Evolutionary conservation across 768 basidiomycete genomes (phyloP), one percentile per base, ranked within the genome.

Genomic region (Coprinellus micaceus): DNA sequence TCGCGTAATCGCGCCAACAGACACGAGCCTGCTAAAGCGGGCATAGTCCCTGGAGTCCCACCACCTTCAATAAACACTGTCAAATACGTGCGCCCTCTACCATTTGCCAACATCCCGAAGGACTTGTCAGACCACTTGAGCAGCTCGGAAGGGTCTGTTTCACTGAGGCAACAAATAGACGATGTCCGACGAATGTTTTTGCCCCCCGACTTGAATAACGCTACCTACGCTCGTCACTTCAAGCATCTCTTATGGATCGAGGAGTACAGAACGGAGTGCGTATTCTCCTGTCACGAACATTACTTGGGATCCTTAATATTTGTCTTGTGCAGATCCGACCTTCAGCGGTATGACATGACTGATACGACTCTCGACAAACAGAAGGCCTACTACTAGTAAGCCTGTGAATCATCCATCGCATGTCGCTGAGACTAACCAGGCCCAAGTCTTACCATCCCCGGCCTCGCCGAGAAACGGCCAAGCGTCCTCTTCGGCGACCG

Each of bases 401-500:
- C 57, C 1, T 13, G 24, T 52, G 4, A 19, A 6, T 28, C 26
- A 15, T 11, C 12, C 48, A 5, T 49, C 2, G 15, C 17, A 17
- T 24, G 15, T 26, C 24, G n/a, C 6, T 4, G 15, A n/a, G 10
- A 11, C 39, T 17, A 7, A 19, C 39, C 39, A 33, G 24, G 37
- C 19, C 12, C 40, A 21, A 73, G 71, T 56, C 58, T 70, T 15
- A 19, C 12, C 0, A 65, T 69, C 19, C 71, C 80, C 13, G 83
- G 82, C 1, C 66, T 85, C 6, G 80, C 82, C 1, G 83, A 84
- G 61, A 83, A 82, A 54, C 71, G 82, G 1, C 80, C 82, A 0
- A 80, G 80, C 56, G 77, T 84, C 15, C 73, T 84, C 4, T 73
- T 82, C 30, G 84, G 84, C 9, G 84, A 86, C 60, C 66, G 69